These are phyloP conservation scores for Arthroderma uncinatum DNA, from an alignment of 2,329 filamentous ascomycete genomes.

Conservation along the genomic window DNA sequence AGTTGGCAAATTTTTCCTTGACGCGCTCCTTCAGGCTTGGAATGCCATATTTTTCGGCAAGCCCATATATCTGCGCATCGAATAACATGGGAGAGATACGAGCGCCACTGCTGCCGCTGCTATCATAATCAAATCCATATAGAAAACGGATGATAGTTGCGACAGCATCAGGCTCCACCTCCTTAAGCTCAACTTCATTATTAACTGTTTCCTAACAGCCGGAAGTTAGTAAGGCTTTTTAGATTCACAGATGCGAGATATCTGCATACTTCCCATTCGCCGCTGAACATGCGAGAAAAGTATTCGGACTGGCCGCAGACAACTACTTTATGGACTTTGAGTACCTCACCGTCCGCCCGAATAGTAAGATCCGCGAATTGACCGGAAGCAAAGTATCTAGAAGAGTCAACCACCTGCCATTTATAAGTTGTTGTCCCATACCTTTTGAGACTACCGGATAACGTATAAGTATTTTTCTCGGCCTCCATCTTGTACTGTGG, in stretches of 20 bases:
- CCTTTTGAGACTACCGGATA: background rate
- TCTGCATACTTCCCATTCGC: background rate
- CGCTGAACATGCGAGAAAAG: background rate
- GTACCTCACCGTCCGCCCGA: background rate
- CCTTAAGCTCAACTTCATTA: background rate
- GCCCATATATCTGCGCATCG: slow-evolving; percentile 18
- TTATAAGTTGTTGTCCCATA: background rate
- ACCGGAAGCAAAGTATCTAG: background rate
- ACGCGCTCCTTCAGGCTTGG: slow-evolving; percentile 16
- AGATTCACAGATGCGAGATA: background rate
- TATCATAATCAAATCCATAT: background rate
- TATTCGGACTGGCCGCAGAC: background rate
- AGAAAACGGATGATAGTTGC: background rate
- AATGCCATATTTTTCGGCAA: slow-evolving; percentile 21
- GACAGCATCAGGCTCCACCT: background rate
- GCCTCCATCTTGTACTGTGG: no score
- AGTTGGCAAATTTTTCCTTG: slow-evolving; percentile 16
- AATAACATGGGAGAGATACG: slow-evolving; percentile 18
- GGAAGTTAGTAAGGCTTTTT: background rate
- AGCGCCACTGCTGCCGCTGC: background rate
- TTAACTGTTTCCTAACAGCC: background rate
- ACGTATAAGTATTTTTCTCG: background rate
- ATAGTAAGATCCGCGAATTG: background rate
- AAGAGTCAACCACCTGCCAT: background rate
- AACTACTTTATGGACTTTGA: background rate